Conservation (phyloP, 169 alveolate genomes). For the Theileria orientalis region DNA sequence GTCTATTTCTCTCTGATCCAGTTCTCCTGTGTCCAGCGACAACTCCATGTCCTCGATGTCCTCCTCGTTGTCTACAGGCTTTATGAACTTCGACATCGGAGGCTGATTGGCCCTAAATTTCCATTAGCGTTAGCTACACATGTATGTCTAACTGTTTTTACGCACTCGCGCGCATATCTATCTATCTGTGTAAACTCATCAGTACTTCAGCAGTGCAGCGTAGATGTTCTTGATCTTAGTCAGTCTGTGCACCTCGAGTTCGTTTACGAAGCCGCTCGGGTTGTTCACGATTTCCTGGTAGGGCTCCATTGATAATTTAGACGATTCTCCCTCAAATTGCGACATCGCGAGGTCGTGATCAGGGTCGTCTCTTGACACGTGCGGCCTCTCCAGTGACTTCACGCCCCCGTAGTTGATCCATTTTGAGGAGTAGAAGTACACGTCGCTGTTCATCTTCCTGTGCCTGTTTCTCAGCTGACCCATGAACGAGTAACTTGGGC, state of each 20-base stretch:
- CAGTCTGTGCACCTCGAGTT: slow-evolving; percentile 24
- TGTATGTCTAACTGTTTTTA: not conserved
- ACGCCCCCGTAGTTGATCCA: slow-evolving; percentile 27
- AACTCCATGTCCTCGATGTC: not conserved
- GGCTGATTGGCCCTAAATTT: slow-evolving; percentile 5
- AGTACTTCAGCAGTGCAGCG: slow-evolving; percentile 15
- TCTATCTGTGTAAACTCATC: not conserved
- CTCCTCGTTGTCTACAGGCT: not conserved
- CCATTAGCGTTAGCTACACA: not conserved
- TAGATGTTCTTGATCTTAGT: slow-evolving; percentile 26
- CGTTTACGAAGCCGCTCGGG: slow-evolving; percentile 22
- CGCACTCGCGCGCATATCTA: slow-evolving; percentile 1
- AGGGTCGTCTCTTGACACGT: not conserved
- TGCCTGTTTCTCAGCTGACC: slow-evolving; percentile 50
- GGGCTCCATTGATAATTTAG: slow-evolving; percentile 43
- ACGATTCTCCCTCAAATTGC: not conserved
- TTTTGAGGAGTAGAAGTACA: slow-evolving; percentile 46
- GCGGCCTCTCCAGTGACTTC: not conserved
- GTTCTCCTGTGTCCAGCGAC: slow-evolving; percentile 13
- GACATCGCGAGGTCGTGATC: not conserved
- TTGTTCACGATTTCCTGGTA: slow-evolving; percentile 20
- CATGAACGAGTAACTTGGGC: slow-evolving; percentile 54
- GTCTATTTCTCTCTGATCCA: slow-evolving; percentile 21
- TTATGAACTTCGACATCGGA: not conserved
- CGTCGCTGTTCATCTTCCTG: slow-evolving; percentile 52